Conservation (phyloP, 108 stramenopile species). For the Pelagomonas calceolata region DNA sequence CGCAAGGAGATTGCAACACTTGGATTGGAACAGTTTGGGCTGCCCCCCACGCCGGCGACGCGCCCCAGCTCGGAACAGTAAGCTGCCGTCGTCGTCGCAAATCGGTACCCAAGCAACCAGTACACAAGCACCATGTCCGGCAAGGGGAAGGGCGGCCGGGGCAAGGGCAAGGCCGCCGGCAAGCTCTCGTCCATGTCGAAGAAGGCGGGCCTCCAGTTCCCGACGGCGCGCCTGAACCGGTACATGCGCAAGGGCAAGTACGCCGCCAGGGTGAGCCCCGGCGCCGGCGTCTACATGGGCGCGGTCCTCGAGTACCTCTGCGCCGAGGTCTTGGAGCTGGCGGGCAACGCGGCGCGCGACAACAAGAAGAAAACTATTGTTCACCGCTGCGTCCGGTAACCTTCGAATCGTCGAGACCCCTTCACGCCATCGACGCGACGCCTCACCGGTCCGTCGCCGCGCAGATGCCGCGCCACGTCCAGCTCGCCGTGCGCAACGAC, state of each 20-base stretch:
- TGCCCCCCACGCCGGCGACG: too few relatives aligned
- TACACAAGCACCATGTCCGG: constrained; percentile 13
- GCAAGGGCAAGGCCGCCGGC: constrained; percentile 57
- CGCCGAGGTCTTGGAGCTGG: too few relatives aligned
- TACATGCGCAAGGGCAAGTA: constrained; percentile 88
- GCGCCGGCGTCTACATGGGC: too few relatives aligned
- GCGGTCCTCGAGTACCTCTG: too few relatives aligned
- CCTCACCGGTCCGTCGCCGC: constrained; percentile 73
- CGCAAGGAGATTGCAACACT: too few relatives aligned
- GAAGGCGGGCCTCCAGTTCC: constrained; percentile 93
- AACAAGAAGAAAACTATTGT: too few relatives aligned
- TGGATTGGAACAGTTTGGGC: too few relatives aligned
- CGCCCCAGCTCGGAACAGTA: too few relatives aligned
- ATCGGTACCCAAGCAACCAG: background rate
- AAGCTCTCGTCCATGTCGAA: constrained; percentile 56
- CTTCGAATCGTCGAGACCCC: too few relatives aligned
- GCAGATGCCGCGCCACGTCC: constrained; percentile 82
- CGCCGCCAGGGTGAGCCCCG: constrained; percentile 80
- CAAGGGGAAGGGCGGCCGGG: constrained; percentile 73
- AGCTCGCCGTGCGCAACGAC: constrained; percentile 88
- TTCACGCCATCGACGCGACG: constrained; percentile 41
- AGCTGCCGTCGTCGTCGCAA: too few relatives aligned
- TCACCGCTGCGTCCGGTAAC: too few relatives aligned
- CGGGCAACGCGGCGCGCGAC: too few relatives aligned
- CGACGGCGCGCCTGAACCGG: constrained; percentile 83